Percentiles rank a stretch among this genome's conserved stretches.
phyloP scores from a whole-genome alignment of 192 early-diverging fungal species.

The Physocladia obscura region DNA sequence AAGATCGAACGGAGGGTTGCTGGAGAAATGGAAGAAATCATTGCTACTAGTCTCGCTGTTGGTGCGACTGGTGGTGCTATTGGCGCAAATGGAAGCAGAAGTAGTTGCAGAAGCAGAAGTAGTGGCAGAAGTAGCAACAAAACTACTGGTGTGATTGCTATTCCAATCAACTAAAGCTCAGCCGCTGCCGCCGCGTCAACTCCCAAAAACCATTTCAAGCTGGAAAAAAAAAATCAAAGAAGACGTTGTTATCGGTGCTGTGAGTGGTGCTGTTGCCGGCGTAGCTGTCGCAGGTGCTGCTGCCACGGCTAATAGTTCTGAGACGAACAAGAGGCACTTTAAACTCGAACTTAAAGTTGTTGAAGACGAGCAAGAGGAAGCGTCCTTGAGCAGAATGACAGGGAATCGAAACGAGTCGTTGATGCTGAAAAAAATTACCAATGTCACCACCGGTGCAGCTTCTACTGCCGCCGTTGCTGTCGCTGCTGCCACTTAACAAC shows the following conservation, averaged over 20 bases:
- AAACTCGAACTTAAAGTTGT: conserved; percentile 1
- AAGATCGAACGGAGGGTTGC: neutral
- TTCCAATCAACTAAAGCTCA: no score
- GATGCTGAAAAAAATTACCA: neutral
- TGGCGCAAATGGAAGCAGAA: neutral
- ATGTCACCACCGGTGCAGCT: conserved; percentile 24
- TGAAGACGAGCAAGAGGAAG: neutral
- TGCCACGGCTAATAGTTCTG: neutral
- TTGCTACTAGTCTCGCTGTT: neutral
- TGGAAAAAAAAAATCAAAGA: neutral
- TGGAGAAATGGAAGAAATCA: neutral
- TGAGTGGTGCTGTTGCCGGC: neutral
- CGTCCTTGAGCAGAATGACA: neutral
- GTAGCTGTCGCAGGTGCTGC: conserved; percentile 5
- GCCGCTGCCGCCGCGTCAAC: neutral
- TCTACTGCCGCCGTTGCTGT: neutral
- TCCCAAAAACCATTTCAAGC: conserved; percentile 5
- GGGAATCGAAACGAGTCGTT: neutral
- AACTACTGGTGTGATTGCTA: no score
- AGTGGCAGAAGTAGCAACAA: no score
- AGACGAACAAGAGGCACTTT: neutral
- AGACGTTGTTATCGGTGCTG: neutral
- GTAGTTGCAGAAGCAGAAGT: no score
- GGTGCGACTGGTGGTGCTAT: neutral
- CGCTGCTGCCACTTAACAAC: neutral